A percentile compares a stretch with the other conserved stretches of the same genome.
These are phyloP conservation scores for Lactifluus pinguis DNA, from an alignment of 768 basidiomycete species.

Conservation along the genomic window DNA sequence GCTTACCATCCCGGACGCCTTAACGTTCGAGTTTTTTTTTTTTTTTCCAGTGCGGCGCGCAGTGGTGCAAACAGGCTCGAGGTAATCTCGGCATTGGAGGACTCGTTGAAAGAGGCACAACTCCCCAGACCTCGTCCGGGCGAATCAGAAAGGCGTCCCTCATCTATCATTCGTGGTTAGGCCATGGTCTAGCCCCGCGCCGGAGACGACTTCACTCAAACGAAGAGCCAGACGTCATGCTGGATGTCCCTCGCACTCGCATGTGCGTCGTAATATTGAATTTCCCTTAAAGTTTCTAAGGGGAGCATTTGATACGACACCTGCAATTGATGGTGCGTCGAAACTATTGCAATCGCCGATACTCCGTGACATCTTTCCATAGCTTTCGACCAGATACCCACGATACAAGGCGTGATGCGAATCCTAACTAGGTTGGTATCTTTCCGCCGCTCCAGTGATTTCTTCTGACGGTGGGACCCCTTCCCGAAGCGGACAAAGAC, in stretches of 20 bases:
- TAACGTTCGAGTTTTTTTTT: background rate
- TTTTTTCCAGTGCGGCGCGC: conserved; percentile 44
- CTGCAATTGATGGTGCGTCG: background rate
- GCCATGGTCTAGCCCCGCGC: conserved; percentile 72
- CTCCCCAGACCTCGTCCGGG: conserved; percentile 59
- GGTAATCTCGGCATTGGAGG: conserved; percentile 60
- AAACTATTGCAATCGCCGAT: background rate
- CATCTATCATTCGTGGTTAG: conserved; percentile 61
- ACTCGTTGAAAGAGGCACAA: conserved; percentile 45
- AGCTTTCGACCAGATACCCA: conserved; percentile 36
- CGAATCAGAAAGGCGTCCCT: conserved; percentile 41
- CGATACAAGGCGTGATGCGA: conserved; percentile 56
- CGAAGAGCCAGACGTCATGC: conserved; percentile 61
- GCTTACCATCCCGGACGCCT: background rate
- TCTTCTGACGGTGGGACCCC: background rate
- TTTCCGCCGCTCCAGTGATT: background rate
- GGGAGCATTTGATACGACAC: conserved; percentile 62
- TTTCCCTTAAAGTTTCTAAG: conserved; percentile 32
- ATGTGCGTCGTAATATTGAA: conserved; percentile 30
- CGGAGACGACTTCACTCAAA: conserved; percentile 67
- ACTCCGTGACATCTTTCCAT: background rate
- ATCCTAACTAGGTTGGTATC: conserved; percentile 63
- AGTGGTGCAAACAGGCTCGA: conserved; percentile 72
- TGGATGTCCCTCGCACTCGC: conserved; percentile 50
- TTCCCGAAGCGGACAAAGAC: conserved; percentile 42